phyloP scores from a whole-genome alignment of 1,284 basidiomycete species.

The Papiliotrema flavescens region DNA sequence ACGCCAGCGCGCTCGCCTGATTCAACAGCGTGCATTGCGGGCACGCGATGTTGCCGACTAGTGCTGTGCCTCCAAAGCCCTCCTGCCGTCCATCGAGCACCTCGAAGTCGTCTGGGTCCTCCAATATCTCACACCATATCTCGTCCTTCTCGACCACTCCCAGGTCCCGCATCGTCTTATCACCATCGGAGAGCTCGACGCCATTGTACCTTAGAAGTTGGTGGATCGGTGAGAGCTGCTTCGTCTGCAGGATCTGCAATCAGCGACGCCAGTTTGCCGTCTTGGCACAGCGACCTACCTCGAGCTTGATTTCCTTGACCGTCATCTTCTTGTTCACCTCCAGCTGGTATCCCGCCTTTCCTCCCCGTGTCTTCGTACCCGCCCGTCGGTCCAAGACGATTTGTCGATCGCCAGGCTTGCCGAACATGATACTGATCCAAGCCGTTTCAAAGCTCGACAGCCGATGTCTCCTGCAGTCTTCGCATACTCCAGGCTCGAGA shows the following conservation, averaged over 20 bases:
- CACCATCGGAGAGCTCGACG: slow-evolving; percentile 16
- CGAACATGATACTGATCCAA: slow-evolving; percentile 15
- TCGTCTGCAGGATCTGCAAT: slow-evolving; percentile 13
- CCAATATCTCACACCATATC: slow-evolving; percentile 15
- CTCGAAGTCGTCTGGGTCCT: slow-evolving; percentile 23
- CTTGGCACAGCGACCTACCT: slow-evolving; percentile 7
- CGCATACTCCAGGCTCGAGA: slow-evolving; percentile 11
- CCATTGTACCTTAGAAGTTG: slow-evolving; percentile 25
- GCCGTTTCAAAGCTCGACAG: background rate
- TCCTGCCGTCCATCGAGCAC: slow-evolving; percentile 7
- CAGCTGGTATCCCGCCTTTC: slow-evolving; percentile 9
- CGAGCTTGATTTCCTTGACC: slow-evolving; percentile 31
- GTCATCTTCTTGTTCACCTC: slow-evolving; percentile 22
- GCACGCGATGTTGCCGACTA: slow-evolving; percentile 9
- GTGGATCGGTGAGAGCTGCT: slow-evolving; percentile 24
- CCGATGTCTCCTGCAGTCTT: slow-evolving; percentile 8
- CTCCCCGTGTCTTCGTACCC: background rate
- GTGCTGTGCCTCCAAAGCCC: slow-evolving; percentile 41
- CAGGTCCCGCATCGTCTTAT: slow-evolving; percentile 28
- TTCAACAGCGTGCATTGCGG: slow-evolving; percentile 6
- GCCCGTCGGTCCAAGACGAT: background rate
- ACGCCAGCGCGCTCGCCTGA: background rate
- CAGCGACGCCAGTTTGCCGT: background rate
- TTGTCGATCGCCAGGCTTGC: slow-evolving; percentile 13
- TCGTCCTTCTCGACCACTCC: slow-evolving; percentile 24